Base-by-base conservation (phyloP, 331 rosid species). In the Stylosanthes scabra region DNA sequence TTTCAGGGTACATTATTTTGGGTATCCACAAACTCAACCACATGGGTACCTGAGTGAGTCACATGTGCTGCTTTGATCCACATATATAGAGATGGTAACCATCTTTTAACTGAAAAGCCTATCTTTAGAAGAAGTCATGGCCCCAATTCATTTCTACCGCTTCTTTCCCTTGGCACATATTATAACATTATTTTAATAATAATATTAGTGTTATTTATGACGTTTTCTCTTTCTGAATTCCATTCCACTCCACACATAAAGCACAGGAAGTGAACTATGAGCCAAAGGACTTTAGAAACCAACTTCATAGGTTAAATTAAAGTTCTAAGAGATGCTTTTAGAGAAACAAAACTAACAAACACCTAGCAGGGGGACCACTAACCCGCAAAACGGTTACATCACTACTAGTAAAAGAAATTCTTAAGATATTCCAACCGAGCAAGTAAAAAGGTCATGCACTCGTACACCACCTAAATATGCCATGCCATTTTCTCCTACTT, bases 1-100 rank as follows among this genome's bases (percentile, higher is more conserved):
- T 66, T 66, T 56, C 63, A 71, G 81, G 84, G 87, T 59, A 76
- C 87, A 75, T 83, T 76, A 71, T 71, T 75, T 41, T 63, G 68
- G 74, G 75, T 74, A 66, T 79, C 78, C 76, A 70, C 81, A 79
- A 71, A 60, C 79, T 71, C 49, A 8, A 75, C 71, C 84, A 79
- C 82, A 75, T 71, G 87, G 79, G 79, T 75, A 50, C 74, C 80
- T 15, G 64, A 70, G 9, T 46, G 76, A 71, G 63, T 75, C 78
- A 83, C 79, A 71, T 81, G 78, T 66, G 59, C 37, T 71, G 68
- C 71, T 71, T 46, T 11, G 63, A 75, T 71, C 60, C 29, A 61
- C 71, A 71, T 15, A 63, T 68, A 71, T 25, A 64, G 74, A 57
- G 70, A 78, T 25, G 60, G 51, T 54, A 64, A 14, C 8, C 66